Evolutionary conservation across 805 yeast species (phyloP).

Genomic region (Candida alai): DNA sequence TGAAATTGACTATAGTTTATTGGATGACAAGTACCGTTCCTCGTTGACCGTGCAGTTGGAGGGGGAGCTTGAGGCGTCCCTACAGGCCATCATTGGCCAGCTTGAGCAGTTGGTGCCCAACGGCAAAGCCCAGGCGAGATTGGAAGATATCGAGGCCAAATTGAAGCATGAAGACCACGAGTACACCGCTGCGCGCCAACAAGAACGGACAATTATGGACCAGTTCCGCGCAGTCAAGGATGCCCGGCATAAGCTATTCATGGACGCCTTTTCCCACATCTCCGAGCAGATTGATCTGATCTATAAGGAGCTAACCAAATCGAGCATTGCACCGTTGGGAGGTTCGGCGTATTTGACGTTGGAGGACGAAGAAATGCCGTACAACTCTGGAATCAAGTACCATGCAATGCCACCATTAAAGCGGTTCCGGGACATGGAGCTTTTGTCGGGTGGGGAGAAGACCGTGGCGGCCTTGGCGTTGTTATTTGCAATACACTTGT

Average conservation of each 20-base stretch:
- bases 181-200: conserved; percentile 55
- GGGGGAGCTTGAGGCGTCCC: conserved; percentile 28
- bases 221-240: conserved; percentile 58
- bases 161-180: conserved; percentile 62
- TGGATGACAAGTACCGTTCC: conserved; percentile 43
- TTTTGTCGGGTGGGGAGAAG: conserved; percentile 94
- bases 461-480: conserved; percentile 94
- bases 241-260: conserved; percentile 59
- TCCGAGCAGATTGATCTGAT: conserved; percentile 67
- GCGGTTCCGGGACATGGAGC: conserved; percentile 87
- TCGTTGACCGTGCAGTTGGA: conserved; percentile 36
- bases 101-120: conserved; percentile 67
- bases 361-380: conserved; percentile 90
- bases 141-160: conserved; percentile 61
- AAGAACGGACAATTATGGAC: conserved; percentile 51
- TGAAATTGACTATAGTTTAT: conserved; percentile 50
- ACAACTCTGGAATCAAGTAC: conserved; percentile 73
- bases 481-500: conserved; percentile 85
- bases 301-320: conserved; percentile 81
- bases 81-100: conserved; percentile 35
- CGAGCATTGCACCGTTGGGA: conserved; percentile 69
- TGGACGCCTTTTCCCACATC: conserved; percentile 72
- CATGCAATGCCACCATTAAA: conserved; percentile 97
- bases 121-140: conserved; percentile 71
- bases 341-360: conserved; percentile 89